A percentile compares a stretch with the other conserved stretches of the same genome.
Conservation (phyloP, 1,284 basidiomycete genomes). For the Boletus mariae region DNA sequence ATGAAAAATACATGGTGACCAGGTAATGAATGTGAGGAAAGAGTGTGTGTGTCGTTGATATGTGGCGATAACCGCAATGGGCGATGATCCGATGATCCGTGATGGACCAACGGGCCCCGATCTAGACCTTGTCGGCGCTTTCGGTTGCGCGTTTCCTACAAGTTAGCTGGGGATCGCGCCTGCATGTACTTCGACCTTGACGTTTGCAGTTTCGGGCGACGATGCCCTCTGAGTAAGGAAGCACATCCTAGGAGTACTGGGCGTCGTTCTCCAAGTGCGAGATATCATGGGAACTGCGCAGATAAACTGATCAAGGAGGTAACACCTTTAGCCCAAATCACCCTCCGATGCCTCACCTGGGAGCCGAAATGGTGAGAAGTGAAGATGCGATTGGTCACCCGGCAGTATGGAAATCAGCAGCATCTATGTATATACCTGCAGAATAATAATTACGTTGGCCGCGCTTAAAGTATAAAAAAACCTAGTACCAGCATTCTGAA, state of each 20-base stretch:
- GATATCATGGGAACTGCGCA: too few relatives aligned
- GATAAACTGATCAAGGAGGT: too few relatives aligned
- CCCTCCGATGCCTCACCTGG: neutral
- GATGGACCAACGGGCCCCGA: neutral
- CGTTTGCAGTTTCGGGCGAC: too few relatives aligned
- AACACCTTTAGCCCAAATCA: too few relatives aligned
- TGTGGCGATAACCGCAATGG: neutral
- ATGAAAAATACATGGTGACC: too few relatives aligned
- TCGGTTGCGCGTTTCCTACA: neutral
- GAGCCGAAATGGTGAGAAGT: neutral
- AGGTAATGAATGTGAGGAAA: too few relatives aligned
- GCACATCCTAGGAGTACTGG: too few relatives aligned
- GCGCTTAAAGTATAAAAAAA: neutral
- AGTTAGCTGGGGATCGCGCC: neutral
- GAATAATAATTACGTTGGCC: neutral
- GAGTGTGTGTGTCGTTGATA: neutral
- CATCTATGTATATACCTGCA: neutral
- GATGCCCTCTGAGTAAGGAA: too few relatives aligned
- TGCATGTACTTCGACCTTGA: too few relatives aligned
- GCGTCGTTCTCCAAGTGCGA: neutral
- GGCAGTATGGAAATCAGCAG: neutral
- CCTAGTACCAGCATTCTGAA: too few relatives aligned
- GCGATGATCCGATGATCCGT: neutral
- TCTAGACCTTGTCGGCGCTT: neutral
- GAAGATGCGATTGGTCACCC: neutral